A percentile compares a stretch with the other conserved stretches of the same genome.
Conservation (phyloP, 768 basidiomycete species). For the Nevesoporus exiguus region DNA sequence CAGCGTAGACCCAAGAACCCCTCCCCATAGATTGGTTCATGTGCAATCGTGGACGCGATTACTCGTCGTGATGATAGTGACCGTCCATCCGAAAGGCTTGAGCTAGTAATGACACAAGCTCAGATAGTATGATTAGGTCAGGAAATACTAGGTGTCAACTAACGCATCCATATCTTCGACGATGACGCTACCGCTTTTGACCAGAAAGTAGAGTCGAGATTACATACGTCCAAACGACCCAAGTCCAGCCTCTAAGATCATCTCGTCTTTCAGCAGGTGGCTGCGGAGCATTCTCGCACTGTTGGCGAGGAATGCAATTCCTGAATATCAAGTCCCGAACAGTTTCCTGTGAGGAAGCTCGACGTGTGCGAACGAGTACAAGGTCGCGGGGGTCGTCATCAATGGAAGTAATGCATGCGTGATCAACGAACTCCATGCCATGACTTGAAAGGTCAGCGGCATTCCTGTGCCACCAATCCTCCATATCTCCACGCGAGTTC, state of each 20-base stretch:
- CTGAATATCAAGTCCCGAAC: slow-evolving; percentile 24
- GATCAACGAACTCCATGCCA: slow-evolving; percentile 28
- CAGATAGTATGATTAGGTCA: neutral
- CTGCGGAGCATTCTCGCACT: neutral
- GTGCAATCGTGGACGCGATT: too few species aligned
- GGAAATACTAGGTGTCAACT: neutral
- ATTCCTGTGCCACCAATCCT: slow-evolving; percentile 35
- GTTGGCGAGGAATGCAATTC: slow-evolving; percentile 12
- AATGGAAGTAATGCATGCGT: slow-evolving; percentile 34
- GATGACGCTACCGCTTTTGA: slow-evolving; percentile 1
- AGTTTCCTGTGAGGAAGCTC: slow-evolving; percentile 21
- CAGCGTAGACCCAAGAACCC: neutral
- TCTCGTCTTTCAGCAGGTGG: neutral
- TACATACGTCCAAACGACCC: slow-evolving; percentile 15
- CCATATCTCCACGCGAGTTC: slow-evolving; percentile 31
- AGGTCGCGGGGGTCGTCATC: slow-evolving; percentile 21
- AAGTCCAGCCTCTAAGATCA: slow-evolving; percentile 7
- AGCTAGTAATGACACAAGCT: neutral
- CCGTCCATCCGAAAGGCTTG: neutral
- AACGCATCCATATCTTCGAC: neutral
- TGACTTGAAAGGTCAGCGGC: slow-evolving; percentile 12
- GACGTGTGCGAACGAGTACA: slow-evolving; percentile 14
- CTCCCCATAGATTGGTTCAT: slow-evolving; percentile 1
- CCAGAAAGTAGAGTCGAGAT: slow-evolving; percentile 6
- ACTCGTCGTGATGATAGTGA: too few species aligned